Evolutionary conservation across 2,329 filamentous ascomycete genomes (phyloP).

Genomic region (Elsinoe fawcettii): DNA sequence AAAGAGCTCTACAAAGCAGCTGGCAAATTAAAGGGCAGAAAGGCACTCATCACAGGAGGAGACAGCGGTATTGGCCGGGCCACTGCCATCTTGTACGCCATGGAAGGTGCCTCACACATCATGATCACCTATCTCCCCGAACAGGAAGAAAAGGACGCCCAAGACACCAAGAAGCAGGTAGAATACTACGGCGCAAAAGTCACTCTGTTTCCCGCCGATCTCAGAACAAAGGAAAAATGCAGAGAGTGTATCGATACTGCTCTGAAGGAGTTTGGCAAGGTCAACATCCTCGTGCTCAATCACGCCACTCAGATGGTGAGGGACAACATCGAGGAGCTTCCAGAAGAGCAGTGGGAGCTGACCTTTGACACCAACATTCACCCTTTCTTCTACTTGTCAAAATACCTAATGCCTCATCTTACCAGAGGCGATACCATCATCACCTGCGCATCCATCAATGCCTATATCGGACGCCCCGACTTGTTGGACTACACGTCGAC

Average conservation of each 20-base stretch:
- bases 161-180: constrained; percentile 63
- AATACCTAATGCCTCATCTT: constrained; percentile 70
- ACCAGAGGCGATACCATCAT: constrained; percentile 67
- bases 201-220: constrained; percentile 55
- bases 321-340: constrained; percentile 61
- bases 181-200: constrained; percentile 60
- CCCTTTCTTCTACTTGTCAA: constrained; percentile 71
- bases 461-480: constrained; percentile 71
- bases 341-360: constrained; percentile 70
- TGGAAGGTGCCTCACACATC: constrained; percentile 64
- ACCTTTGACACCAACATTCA: constrained; percentile 83
- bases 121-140: constrained; percentile 67
- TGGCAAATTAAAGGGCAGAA: constrained; percentile 66
- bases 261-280: constrained; percentile 54
- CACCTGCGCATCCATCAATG: constrained; percentile 79
- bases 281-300: constrained; percentile 71
- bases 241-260: constrained; percentile 61
- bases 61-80: constrained; percentile 73
- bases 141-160: constrained; percentile 63
- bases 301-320: constrained; percentile 66
- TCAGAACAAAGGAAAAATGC: constrained; percentile 61
- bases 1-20: constrained; percentile 66
- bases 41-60: constrained; percentile 71
- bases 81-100: constrained; percentile 67
- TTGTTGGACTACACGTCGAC: constrained; percentile 76